Conservation (phyloP, 768 basidiomycete genomes). For the Termitomyces sp. region DNA sequence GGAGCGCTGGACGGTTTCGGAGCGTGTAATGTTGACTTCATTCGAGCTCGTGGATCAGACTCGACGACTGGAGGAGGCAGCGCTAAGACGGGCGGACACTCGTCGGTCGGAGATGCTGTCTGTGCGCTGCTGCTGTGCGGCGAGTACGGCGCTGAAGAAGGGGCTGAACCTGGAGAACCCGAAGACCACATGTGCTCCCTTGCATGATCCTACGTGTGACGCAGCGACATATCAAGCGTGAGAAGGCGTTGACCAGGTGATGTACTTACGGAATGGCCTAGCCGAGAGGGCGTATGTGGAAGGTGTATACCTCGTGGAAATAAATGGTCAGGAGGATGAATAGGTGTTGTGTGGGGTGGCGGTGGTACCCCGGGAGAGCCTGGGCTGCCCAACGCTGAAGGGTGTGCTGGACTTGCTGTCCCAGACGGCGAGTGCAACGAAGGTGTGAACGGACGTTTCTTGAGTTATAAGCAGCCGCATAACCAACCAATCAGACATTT, state of each 20-base stretch:
- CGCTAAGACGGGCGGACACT: conserved; percentile 8
- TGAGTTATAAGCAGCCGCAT: conserved; percentile 9
- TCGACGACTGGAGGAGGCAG: conserved; percentile 12
- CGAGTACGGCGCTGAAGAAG: conserved; percentile 10
- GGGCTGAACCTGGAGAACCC: conserved; percentile 6
- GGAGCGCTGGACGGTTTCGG: conserved; percentile 15
- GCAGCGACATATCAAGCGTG: conserved; percentile 1
- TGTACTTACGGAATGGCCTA: conserved; percentile 15
- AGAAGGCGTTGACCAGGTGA: background rate
- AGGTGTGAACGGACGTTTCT: conserved; percentile 48
- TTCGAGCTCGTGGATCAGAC: background rate
- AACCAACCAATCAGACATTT: conserved; percentile 7
- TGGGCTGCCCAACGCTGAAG: conserved; percentile 24
- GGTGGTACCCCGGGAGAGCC: conserved; percentile 17
- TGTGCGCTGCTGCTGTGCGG: conserved; percentile 6
- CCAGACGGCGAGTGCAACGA: conserved; percentile 45
- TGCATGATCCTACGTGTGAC: conserved; percentile 9
- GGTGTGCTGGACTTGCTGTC: conserved; percentile 41
- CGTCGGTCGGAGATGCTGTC: conserved; percentile 7
- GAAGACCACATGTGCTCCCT: conserved; percentile 9
- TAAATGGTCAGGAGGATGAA: conserved; percentile 19
- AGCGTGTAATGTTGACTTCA: conserved; percentile 8
- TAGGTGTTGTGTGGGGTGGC: conserved; percentile 18
- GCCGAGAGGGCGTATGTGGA: conserved; percentile 18
- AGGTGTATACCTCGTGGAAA: conserved; percentile 20